Evolutionary conservation across 768 basidiomycete genomes (phyloP), one percentile per base, ranked within the genome.

Genomic region (Boletus vermiculosoides): DNA sequence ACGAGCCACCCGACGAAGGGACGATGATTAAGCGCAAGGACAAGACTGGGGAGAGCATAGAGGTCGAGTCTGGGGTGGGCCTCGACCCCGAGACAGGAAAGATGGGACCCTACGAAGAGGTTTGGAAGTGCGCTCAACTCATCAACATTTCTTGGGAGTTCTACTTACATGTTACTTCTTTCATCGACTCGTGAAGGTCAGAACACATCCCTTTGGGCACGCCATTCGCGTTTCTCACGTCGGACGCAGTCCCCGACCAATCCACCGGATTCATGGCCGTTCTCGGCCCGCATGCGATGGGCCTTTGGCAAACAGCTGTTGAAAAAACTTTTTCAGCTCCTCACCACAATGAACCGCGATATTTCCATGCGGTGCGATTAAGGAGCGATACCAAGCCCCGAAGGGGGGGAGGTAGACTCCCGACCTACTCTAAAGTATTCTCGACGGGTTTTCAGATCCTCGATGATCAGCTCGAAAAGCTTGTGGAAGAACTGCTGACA

Each of bases 201-300:
- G 52, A 64, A 48, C 4, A n/a, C 10, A 7, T 63, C 28, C 16
- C 52, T 37, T 36, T 30, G 46, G 47, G 49, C 22, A 56, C 53
- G 16, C 48, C 50, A 4, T 67, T 58, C 52, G 62, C 34, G 12
- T 68, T 69, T 52, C 59, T 68, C 18, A 50, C 33, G 10, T 61
- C 64, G 12, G 34, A 55, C 41, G 9, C 49, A 15, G 48, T 49
- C 34, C 58, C 60, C 1, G 22, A 28, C 15, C 42, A 36, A 44
- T 64, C 67, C n/a, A 52, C 45, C 5, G 46, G 50, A 40, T 69
- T 66, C 40, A 48, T 68, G 56, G 67, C 52, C 0, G 50, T 68
- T 7, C 30, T 59, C 12, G 64, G 67, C 31, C 40, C 42, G 18
- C 66, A 59, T 49, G 64, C 59, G 20, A 42, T 64, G 25, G 59